These are phyloP conservation scores for Schizochytrium sp. DNA, from an alignment of 108 stramenopile genomes.

Conservation along the genomic window DNA sequence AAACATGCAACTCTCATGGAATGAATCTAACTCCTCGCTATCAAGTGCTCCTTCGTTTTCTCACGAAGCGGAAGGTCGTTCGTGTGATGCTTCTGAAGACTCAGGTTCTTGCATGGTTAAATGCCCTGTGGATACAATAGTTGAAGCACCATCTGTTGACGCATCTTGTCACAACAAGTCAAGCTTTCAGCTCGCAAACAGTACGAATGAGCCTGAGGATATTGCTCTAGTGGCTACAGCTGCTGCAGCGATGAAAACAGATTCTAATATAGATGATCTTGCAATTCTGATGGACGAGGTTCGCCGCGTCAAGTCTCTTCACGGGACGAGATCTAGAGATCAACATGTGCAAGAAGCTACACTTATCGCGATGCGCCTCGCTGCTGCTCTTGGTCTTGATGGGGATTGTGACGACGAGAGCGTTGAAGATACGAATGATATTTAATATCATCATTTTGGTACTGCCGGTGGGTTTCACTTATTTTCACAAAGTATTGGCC, in stretches of 20 bases:
- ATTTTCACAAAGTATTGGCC: neutral
- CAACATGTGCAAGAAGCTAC: neutral
- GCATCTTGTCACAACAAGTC: too few relatives aligned
- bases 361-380: constrained; percentile 17
- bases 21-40: too few relatives aligned
- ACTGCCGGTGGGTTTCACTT: neutral
- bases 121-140: too few relatives aligned
- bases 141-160: too few relatives aligned
- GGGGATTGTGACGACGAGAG: neutral
- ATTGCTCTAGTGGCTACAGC: neutral
- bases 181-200: neutral
- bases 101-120: too few relatives aligned
- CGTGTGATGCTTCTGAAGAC: too few relatives aligned
- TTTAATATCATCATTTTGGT: neutral
- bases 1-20: too few relatives aligned
- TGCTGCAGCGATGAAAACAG: neutral
- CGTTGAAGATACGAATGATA: neutral
- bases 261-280: neutral
- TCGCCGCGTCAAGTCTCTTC: constrained; percentile 1
- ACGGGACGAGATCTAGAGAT: neutral
- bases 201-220: neutral
- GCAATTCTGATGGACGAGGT: constrained; percentile 23
- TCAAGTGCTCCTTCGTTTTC: too few relatives aligned
- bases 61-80: too few relatives aligned
- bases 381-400: neutral